Conservation (phyloP, 345 rosid species). For the Lepidium sativum region DNA sequence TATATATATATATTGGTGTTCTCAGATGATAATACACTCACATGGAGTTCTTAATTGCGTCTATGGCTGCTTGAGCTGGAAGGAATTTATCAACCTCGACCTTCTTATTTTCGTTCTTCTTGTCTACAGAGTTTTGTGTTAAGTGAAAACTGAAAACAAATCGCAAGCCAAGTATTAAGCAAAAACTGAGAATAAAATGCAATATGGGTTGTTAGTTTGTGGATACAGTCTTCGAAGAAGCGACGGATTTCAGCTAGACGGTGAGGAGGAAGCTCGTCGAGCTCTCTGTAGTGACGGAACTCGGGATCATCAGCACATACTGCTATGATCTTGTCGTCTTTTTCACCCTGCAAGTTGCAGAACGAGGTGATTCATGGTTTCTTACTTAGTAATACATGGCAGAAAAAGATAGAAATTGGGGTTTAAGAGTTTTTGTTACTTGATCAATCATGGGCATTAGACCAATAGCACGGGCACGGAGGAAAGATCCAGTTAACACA, state of each 20-base stretch:
- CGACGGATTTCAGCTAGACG: conserved; percentile 97
- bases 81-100: conserved; percentile 88
- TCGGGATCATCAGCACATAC: conserved; percentile 99
- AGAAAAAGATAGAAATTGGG: neutral
- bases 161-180: neutral
- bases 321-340: conserved; percentile 96
- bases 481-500: conserved; percentile 83
- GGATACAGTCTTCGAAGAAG: conserved; percentile 99
- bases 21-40: conserved; percentile 29
- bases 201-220: conserved; percentile 1
- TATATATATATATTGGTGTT: neutral
- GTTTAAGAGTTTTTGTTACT: conserved; percentile 29
- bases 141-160: conserved; percentile 6
- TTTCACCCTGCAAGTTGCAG: conserved; percentile 61
- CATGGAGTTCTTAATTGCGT: conserved; percentile 87
- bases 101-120: conserved; percentile 96
- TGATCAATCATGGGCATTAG: conserved; percentile 99
- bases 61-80: conserved; percentile 66
- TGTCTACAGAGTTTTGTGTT: conserved; percentile 42
- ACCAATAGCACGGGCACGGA: conserved; percentile 97
- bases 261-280: conserved; percentile 96
- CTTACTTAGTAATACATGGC: neutral
- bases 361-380: neutral
- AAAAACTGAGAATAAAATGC: neutral
- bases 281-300: conserved; percentile 86